Evolutionary conservation across 805 yeast species (phyloP).

Genomic region (Teunomyces kruisii): DNA sequence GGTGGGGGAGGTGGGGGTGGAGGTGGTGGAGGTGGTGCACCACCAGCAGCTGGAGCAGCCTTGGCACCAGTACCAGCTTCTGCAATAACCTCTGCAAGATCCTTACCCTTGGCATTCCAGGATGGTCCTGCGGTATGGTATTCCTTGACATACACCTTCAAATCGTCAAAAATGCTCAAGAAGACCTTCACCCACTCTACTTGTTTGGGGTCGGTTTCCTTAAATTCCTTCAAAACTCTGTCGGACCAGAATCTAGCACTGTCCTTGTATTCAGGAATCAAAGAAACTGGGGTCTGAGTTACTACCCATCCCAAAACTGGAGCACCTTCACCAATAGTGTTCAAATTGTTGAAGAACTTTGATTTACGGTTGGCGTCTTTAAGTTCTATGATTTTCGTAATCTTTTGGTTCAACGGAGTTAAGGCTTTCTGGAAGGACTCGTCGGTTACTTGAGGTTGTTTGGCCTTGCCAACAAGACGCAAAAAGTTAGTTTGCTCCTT

Average conservation of each 20-base stretch:
- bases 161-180: slow-evolving; percentile 61
- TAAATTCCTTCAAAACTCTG: slow-evolving; percentile 81
- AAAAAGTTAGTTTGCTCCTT: slow-evolving; percentile 59
- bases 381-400: slow-evolving; percentile 56
- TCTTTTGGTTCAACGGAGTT: slow-evolving; percentile 63
- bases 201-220: slow-evolving; percentile 65
- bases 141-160: slow-evolving; percentile 72
- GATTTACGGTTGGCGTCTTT: slow-evolving; percentile 78
- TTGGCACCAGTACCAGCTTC: slow-evolving; percentile 8
- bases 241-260: slow-evolving; percentile 94
- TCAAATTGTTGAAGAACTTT: slow-evolving; percentile 65
- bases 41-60: slow-evolving; percentile 25
- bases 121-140: slow-evolving; percentile 81
- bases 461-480: slow-evolving; percentile 55
- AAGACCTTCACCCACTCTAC: slow-evolving; percentile 80
- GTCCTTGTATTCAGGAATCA: slow-evolving; percentile 81
- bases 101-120: slow-evolving; percentile 65
- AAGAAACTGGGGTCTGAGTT: slow-evolving; percentile 69
- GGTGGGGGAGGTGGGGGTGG: slow-evolving; percentile 94
- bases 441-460: slow-evolving; percentile 62
- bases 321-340: slow-evolving; percentile 83
- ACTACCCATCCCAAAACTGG: slow-evolving; percentile 92
- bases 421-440: slow-evolving; percentile 56
- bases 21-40: slow-evolving; percentile 55
- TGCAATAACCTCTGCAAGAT: slow-evolving; percentile 51